Percentiles rank a stretch among this genome's conserved stretches.
These are phyloP conservation scores for Penicillium samsonianum DNA, from an alignment of 495 filamentous ascomycete species.

Conservation along the genomic window DNA sequence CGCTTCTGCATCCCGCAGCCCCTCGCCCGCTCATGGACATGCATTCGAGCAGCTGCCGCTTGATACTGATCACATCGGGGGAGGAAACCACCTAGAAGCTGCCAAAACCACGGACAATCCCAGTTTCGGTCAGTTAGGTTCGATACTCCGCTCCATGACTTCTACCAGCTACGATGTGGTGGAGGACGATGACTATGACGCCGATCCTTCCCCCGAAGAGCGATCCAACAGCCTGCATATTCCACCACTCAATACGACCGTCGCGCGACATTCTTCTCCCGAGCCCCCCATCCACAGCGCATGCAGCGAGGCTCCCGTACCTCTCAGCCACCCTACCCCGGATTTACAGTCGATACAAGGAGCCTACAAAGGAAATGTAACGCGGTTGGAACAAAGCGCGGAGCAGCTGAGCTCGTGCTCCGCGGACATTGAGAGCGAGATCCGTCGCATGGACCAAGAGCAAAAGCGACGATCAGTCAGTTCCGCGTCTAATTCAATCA, in stretches of 20 bases:
- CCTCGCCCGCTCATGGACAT: slow-evolving; percentile 30
- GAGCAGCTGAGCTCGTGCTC: slow-evolving; percentile 77
- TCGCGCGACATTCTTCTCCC: slow-evolving; percentile 34
- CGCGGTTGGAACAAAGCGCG: slow-evolving; percentile 77
- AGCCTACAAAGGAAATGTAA: slow-evolving; percentile 74
- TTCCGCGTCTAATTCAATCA: slow-evolving; percentile 62
- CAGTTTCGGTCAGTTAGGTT: slow-evolving; percentile 31
- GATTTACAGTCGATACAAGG: slow-evolving; percentile 74
- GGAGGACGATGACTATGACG: slow-evolving; percentile 50
- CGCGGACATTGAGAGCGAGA: slow-evolving; percentile 77
- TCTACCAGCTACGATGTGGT: slow-evolving; percentile 47
- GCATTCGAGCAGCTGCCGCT: slow-evolving; percentile 32
- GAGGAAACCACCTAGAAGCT: slow-evolving; percentile 25
- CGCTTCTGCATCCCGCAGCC: slow-evolving; percentile 36
- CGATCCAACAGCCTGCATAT: slow-evolving; percentile 31
- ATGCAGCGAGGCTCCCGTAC: slow-evolving; percentile 57
- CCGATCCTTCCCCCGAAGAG: slow-evolving; percentile 33
- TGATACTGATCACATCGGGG: slow-evolving; percentile 31
- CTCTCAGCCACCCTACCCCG: slow-evolving; percentile 73
- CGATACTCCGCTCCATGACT: slow-evolving; percentile 47
- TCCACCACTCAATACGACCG: slow-evolving; percentile 38
- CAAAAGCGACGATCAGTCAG: slow-evolving; percentile 61
- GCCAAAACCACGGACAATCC: slow-evolving; percentile 30
- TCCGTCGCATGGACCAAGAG: slow-evolving; percentile 75
- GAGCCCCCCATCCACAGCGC: slow-evolving; percentile 60